phyloP scores from a whole-genome alignment of 2,329 filamentous ascomycete genomes.

The Aspergillus flavus region DNA sequence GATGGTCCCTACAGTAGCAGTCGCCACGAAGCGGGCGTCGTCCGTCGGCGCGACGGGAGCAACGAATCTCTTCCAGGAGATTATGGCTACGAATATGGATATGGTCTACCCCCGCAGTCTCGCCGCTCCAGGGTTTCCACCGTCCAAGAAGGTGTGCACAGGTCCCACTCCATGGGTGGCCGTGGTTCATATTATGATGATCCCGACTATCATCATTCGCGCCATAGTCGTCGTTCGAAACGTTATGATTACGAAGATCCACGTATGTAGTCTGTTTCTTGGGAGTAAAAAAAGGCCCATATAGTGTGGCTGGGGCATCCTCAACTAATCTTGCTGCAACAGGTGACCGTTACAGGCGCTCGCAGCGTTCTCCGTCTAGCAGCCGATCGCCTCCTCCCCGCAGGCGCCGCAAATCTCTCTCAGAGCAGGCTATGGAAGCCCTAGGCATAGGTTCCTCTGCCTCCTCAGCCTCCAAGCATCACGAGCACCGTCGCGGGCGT shows the following conservation, averaged over 20 bases:
- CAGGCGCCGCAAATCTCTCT: slow-evolving; percentile 50
- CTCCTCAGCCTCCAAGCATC: slow-evolving; percentile 38
- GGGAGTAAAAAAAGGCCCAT: background rate
- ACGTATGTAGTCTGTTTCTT: slow-evolving; percentile 32
- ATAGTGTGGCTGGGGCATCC: background rate
- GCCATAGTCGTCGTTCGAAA: slow-evolving; percentile 47
- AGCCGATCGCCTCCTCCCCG: slow-evolving; percentile 42
- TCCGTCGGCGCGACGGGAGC: slow-evolving; percentile 62
- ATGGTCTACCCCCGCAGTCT: slow-evolving; percentile 30
- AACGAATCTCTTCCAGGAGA: slow-evolving; percentile 70
- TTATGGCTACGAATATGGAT: slow-evolving; percentile 42
- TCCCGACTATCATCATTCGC: slow-evolving; percentile 31
- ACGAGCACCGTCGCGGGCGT: slow-evolving; percentile 53
- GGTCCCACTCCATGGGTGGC: slow-evolving; percentile 40
- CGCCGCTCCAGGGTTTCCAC: slow-evolving; percentile 29
- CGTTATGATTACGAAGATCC: slow-evolving; percentile 53
- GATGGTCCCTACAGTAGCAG: slow-evolving; percentile 19
- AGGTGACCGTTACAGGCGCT: slow-evolving; percentile 37
- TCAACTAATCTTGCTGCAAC: slow-evolving; percentile 8
- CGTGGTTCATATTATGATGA: slow-evolving; percentile 39
- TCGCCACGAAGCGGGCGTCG: slow-evolving; percentile 18
- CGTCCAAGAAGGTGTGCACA: slow-evolving; percentile 38
- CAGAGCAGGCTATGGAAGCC: slow-evolving; percentile 55
- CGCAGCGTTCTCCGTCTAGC: slow-evolving; percentile 39
- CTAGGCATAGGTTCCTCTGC: slow-evolving; percentile 60